Percentiles rank a stretch among this genome's conserved stretches.
Conservation (phyloP, 2,329 filamentous ascomycete genomes). For the Emericellopsis cladophorae region DNA sequence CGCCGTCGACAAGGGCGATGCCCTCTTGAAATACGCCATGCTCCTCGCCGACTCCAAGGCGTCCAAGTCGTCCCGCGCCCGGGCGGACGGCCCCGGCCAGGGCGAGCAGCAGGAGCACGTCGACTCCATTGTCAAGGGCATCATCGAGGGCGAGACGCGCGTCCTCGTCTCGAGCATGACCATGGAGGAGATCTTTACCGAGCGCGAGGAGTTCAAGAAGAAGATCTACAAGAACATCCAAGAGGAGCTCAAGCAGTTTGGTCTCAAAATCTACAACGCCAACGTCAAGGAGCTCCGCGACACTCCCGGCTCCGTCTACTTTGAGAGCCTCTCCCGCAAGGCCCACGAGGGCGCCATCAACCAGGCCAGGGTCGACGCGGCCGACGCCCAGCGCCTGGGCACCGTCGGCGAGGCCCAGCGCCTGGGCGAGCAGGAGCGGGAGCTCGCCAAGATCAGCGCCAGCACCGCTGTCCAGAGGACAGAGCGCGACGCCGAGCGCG, state of each 20-base stretch:
- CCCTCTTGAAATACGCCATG: conserved; percentile 72
- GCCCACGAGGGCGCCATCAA: conserved; percentile 77
- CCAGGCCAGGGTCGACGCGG: conserved; percentile 58
- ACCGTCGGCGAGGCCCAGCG: conserved; percentile 69
- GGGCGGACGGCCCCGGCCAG: conserved; percentile 8
- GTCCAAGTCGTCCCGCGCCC: background rate
- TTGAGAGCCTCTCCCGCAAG: conserved; percentile 68
- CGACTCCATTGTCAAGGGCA: conserved; percentile 76
- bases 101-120: conserved; percentile 44
- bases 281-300: conserved; percentile 85
- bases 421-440: conserved; percentile 68
- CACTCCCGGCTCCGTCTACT: conserved; percentile 70
- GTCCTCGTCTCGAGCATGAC: conserved; percentile 78
- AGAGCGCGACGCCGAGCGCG: conserved; percentile 71
- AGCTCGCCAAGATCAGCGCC: conserved; percentile 79
- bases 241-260: conserved; percentile 68
- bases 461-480: conserved; percentile 78
- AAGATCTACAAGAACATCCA: conserved; percentile 67
- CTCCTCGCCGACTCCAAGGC: conserved; percentile 59
- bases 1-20: conserved; percentile 35
- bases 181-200: conserved; percentile 83
- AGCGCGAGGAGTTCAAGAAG: conserved; percentile 64
- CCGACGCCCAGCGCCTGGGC: conserved; percentile 50
- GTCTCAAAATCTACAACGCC: conserved; percentile 57
- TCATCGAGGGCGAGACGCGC: conserved; percentile 80